phyloP scores from a whole-genome alignment of 106 monocot genomes.

The Acorus gramineus region DNA sequence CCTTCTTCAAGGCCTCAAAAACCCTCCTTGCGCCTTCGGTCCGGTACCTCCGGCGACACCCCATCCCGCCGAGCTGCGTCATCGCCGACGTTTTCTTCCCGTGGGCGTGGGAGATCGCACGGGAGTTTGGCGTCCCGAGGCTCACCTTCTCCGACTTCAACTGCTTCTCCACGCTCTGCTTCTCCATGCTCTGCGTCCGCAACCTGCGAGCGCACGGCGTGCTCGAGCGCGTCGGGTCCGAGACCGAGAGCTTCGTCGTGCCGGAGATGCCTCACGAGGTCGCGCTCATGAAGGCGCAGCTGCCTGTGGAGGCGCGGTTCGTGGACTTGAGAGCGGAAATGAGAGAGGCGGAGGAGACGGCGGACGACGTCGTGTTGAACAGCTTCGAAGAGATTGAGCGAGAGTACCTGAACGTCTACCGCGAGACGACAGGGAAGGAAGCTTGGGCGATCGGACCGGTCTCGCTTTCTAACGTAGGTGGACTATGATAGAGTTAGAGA shows the following conservation, averaged over 20 bases:
- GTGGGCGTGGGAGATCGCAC: conserved; percentile 27
- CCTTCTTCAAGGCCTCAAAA: conserved; percentile 17
- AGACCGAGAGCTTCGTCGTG: neutral
- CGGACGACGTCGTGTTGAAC: conserved; percentile 43
- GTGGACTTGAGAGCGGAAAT: conserved; percentile 5
- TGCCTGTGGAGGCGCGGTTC: conserved; percentile 9
- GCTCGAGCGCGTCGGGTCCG: neutral
- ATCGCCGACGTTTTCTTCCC: conserved; percentile 22
- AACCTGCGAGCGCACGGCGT: neutral
- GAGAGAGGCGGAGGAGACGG: conserved; percentile 9
- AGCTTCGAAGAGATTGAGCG: conserved; percentile 39
- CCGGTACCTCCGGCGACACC: conserved; percentile 6
- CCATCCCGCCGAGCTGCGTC: conserved; percentile 21
- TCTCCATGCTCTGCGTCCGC: conserved; percentile 2
- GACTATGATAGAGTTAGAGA: too few species aligned
- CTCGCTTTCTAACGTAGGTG: conserved; percentile 19
- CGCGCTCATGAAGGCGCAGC: conserved; percentile 17
- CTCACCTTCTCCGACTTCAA: conserved; percentile 26
- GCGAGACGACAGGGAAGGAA: conserved; percentile 26
- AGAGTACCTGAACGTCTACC: conserved; percentile 8
- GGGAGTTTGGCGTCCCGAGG: conserved; percentile 29
- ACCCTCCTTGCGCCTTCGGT: conserved; percentile 9
- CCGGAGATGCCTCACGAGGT: conserved; percentile 33
- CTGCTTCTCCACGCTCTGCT: conserved; percentile 28
- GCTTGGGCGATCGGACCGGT: conserved; percentile 52